These are phyloP conservation scores for Kazachstania martiniae DNA, from an alignment of 805 yeast genomes.

Conservation along the genomic window DNA sequence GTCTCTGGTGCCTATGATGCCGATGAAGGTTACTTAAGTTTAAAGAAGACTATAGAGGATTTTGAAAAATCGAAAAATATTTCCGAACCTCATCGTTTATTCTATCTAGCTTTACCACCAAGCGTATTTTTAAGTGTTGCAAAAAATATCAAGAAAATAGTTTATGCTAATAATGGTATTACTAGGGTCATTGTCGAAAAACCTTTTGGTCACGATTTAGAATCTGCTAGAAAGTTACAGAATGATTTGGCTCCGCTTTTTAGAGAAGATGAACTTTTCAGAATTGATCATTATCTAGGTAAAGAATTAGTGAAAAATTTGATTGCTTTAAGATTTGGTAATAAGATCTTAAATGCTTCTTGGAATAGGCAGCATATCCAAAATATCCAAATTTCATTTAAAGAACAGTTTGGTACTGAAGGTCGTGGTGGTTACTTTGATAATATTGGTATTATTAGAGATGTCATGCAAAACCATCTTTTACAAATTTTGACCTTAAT, in stretches of 20 bases:
- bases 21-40: slow-evolving; percentile 56
- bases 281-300: slow-evolving; percentile 95
- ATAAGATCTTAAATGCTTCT: slow-evolving; percentile 70
- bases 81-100: slow-evolving; percentile 60
- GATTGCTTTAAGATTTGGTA: slow-evolving; percentile 80
- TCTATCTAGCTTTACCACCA: slow-evolving; percentile 92
- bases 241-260: slow-evolving; percentile 73
- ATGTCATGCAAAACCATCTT: slow-evolving; percentile 95
- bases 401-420: slow-evolving; percentile 96
- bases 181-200: slow-evolving; percentile 86
- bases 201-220: slow-evolving; percentile 92
- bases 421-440: slow-evolving; percentile 98
- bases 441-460: slow-evolving; percentile 87
- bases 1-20: slow-evolving; percentile 71
- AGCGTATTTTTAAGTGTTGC: slow-evolving; percentile 78
- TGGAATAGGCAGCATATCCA: slow-evolving; percentile 77
- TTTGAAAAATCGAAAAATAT: slow-evolving; percentile 44
- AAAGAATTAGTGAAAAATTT: slow-evolving; percentile 96
- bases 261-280: slow-evolving; percentile 80
- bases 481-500: slow-evolving; percentile 82
- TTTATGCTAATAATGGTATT: slow-evolving; percentile 56
- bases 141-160: slow-evolving; percentile 51
- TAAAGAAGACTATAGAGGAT: slow-evolving; percentile 43
- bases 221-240: slow-evolving; percentile 68
- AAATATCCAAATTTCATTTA: slow-evolving; percentile 81